Evolutionary conservation across 129 eudicot species (phyloP).

Genomic region (Mikania micrantha): DNA sequence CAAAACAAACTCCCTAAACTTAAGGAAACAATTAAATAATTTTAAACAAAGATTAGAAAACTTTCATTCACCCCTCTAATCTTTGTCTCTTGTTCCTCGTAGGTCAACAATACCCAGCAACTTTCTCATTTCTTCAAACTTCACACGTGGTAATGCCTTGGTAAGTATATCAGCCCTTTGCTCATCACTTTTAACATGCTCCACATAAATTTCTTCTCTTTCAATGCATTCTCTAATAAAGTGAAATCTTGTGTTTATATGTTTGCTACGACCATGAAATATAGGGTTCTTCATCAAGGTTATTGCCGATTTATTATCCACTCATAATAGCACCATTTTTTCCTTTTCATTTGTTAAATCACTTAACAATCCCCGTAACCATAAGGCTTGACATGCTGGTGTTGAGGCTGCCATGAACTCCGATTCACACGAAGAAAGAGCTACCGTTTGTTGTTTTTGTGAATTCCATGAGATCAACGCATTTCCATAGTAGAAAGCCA

Average conservation of each 20-base stretch:
- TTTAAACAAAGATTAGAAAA: neutral
- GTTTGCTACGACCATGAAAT: neutral
- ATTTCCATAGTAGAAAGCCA: neutral
- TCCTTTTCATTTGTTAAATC: neutral
- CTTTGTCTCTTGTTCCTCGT: neutral
- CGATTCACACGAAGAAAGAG: neutral
- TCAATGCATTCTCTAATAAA: neutral
- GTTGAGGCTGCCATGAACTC: neutral
- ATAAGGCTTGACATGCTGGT: neutral
- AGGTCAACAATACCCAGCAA: neutral
- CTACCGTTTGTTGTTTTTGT: neutral
- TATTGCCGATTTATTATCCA: neutral
- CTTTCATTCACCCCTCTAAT: neutral
- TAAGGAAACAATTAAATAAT: too few species aligned
- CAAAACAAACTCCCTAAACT: too few species aligned
- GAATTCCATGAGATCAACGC: neutral
- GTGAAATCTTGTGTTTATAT: neutral
- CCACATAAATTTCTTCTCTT: neutral
- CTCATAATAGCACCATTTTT: neutral
- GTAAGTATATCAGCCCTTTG: neutral
- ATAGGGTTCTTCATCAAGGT: neutral
- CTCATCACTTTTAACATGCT: neutral
- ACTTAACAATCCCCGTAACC: neutral
- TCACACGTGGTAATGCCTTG: neutral
- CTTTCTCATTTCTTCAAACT: neutral